Percentiles rank a stretch among this genome's conserved stretches.
Evolutionary conservation across 495 filamentous ascomycete genomes (phyloP).

Genomic region (Bacidia gigantensis): DNA sequence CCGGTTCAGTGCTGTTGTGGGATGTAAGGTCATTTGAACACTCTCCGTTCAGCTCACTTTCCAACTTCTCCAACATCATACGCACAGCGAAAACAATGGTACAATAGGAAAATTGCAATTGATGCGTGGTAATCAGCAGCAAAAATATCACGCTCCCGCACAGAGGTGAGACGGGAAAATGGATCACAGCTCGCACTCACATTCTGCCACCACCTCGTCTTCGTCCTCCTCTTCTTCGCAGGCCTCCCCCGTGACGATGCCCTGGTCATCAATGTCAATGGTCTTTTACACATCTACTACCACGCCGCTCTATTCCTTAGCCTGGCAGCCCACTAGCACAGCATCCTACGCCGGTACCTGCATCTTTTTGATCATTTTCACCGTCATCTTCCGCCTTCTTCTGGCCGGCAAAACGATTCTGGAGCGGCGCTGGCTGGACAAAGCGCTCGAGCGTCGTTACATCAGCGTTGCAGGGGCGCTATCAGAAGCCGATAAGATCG

Average conservation of each 20-base stretch:
- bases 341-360: slow-evolving; percentile 73
- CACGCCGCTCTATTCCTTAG: slow-evolving; percentile 59
- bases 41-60: no score
- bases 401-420: slow-evolving; percentile 49
- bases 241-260: slow-evolving; percentile 10
- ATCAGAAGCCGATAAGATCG: slow-evolving; percentile 39
- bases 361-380: slow-evolving; percentile 69
- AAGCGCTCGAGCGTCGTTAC: slow-evolving; percentile 57
- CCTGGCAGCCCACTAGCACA: slow-evolving; percentile 55
- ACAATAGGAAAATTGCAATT: no score
- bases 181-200: slow-evolving; percentile 9
- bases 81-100: no score
- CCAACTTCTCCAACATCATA: no score
- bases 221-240: slow-evolving; percentile 10
- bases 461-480: slow-evolving; percentile 55
- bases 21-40: no score
- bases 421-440: slow-evolving; percentile 45
- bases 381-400: slow-evolving; percentile 50
- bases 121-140: no score
- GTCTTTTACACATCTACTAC: slow-evolving; percentile 49
- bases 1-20: no score
- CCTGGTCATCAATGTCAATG: slow-evolving; percentile 24
- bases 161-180: background rate
- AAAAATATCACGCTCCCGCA: no score
- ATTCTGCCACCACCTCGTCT: slow-evolving; percentile 9